Percentiles rank a stretch among this genome's conserved stretches.
Conservation (phyloP, 805 yeast genomes). For the Starmerella khaoyaiensis region DNA sequence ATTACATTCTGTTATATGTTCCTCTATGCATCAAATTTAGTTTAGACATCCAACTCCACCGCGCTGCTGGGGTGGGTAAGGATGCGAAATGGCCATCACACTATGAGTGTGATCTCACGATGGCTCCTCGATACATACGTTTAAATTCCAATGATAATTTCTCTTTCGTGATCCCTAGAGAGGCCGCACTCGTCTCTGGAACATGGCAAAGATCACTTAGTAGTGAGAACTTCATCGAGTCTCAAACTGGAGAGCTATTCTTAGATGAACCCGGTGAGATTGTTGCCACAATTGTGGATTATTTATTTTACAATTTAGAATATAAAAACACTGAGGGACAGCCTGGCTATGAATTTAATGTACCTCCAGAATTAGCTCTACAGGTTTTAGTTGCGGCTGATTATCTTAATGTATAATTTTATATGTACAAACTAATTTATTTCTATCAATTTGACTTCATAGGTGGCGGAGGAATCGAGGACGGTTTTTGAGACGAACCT, state of each 20-base stretch:
- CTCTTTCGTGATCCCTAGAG: constrained; percentile 47
- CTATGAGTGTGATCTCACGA: constrained; percentile 3
- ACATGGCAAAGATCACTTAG: constrained; percentile 44
- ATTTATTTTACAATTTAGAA: constrained; percentile 60
- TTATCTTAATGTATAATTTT: constrained; percentile 40
- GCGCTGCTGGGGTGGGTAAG: constrained; percentile 25
- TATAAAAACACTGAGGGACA: constrained; percentile 33
- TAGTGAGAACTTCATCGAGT: constrained; percentile 42
- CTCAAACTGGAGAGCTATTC: constrained; percentile 40
- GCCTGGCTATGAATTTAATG: constrained; percentile 43
- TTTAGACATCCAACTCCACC: constrained; percentile 30
- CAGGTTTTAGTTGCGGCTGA: constrained; percentile 91
- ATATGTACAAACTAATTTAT: too few relatives aligned
- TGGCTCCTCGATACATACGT: constrained; percentile 37
- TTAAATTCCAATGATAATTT: constrained; percentile 63
- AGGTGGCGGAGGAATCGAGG: constrained; percentile 13
- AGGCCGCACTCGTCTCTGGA: constrained; percentile 64
- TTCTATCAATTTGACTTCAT: too few relatives aligned
- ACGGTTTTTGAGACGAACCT: not conserved
- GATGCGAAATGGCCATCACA: constrained; percentile 20
- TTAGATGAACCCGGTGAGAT: constrained; percentile 54
- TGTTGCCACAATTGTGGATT: constrained; percentile 71
- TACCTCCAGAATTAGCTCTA: constrained; percentile 88
- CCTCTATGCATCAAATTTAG: constrained; percentile 32
- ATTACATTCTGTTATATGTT: too few relatives aligned